These are phyloP conservation scores for Davidsoniella neocaledoniae DNA, from an alignment of 2,329 filamentous ascomycete genomes.

Conservation along the genomic window DNA sequence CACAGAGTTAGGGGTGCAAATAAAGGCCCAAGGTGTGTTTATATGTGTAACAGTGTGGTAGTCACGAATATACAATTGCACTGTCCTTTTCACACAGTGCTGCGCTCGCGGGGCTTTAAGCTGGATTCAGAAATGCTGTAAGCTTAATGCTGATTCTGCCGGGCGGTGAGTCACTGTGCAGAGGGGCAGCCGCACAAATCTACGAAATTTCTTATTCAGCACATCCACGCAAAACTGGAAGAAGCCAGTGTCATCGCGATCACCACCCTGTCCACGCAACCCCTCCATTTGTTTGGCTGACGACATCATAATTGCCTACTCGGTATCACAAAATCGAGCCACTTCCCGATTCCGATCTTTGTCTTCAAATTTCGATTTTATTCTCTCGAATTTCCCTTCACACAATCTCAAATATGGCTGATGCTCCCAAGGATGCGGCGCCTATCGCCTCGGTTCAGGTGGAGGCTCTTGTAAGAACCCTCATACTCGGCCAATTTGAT, in stretches of 20 bases:
- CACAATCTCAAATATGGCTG: constrained; percentile 31
- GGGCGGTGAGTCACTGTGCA: constrained; percentile 9
- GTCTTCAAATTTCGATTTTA: not conserved
- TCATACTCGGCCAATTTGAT: constrained; percentile 17
- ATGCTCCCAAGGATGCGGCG: constrained; percentile 40
- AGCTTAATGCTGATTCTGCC: constrained; percentile 8
- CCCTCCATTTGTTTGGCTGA: not conserved
- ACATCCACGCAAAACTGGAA: constrained; percentile 10
- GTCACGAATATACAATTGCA: not conserved
- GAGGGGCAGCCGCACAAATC: constrained; percentile 12
- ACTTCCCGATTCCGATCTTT: not conserved
- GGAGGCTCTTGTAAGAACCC: constrained; percentile 65
- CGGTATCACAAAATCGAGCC: not conserved
- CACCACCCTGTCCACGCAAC: constrained; percentile 3
- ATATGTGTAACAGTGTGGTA: constrained; percentile 3
- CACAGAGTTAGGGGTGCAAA: constrained; percentile 2
- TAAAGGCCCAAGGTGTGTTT: constrained; percentile 3
- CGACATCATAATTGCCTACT: not conserved
- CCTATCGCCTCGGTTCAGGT: constrained; percentile 80
- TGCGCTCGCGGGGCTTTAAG: constrained; percentile 5
- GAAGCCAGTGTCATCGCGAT: constrained; percentile 8
- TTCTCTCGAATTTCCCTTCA: constrained; percentile 1
- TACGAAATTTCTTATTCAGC: constrained; percentile 12
- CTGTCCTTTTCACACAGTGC: not conserved
- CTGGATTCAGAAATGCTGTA: not conserved